Evolutionary conservation across 768 basidiomycete species (phyloP), one percentile per base, ranked within the genome.

Genomic region (Filobasidium wieringae): DNA sequence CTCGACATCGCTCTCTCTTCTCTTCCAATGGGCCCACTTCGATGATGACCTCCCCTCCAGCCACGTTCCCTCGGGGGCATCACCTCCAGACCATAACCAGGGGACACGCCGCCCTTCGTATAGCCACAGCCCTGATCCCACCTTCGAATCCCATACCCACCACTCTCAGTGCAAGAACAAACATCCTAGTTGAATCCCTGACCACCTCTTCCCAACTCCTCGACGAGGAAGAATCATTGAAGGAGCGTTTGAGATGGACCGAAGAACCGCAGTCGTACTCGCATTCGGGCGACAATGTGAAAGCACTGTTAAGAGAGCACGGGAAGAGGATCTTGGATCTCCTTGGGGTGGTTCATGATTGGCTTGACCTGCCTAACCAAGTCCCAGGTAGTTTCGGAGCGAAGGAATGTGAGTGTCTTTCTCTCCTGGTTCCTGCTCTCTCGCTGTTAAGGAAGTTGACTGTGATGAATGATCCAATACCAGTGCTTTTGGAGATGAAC

Each of bases 401-500:
- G 17, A 50, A 26, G 15, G 55, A 49, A 17, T 57, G 55, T 57
- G 43, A 41, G 54, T 31, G 22, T 9, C 51, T 6, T 7, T 11
- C 3, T 19, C 27, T 43, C 7, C 6, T 43, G 8, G 11, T 1
- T 53, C 51, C 19, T 24, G 14, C 15, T 15, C 22, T 53, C n/a
- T 7, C 19, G 14, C 22, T 32, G 19, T 7, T 22, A 53, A 15
- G 22, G 6, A 5, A 32, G 26, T 40, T 55, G 17, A 41, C 22
- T 32, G 19, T 14, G 14, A 7, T 45, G 45, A 31, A 14, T 34
- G 2, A 22, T 19, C 19, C n/a, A n/a, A n/a, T n/a, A n/a, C 12
- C 43, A 60, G 59, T 53, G 27, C 24, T 61, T 6, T 55, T 61
- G n/a, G 45, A 34, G 36, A 54, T 61, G 29, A 34, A 19, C 9